These are phyloP conservation scores for Verticillium albo-atrum DNA, from an alignment of 2,329 filamentous ascomycete genomes.

Conservation along the genomic window DNA sequence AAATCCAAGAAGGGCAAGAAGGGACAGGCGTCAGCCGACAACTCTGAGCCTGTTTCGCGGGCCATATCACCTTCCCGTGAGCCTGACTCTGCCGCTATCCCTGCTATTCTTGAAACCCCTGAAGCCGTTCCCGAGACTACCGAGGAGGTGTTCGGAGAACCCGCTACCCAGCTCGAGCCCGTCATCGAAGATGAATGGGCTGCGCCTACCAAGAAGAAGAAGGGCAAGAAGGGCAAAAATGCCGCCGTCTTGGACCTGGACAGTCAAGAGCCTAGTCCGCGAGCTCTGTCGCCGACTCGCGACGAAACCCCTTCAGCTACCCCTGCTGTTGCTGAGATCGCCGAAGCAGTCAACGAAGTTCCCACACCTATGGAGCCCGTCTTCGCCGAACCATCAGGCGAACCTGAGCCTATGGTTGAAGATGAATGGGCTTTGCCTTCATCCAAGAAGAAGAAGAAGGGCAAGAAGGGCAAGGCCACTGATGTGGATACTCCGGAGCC, in stretches of 20 bases:
- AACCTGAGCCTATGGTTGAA: background rate
- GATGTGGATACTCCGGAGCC: background rate
- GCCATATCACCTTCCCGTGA: conserved; percentile 3
- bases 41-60: conserved; percentile 10
- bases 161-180: background rate
- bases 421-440: conserved; percentile 11
- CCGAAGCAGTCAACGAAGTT: background rate
- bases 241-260: background rate
- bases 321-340: background rate
- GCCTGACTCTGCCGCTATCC: background rate
- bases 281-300: background rate
- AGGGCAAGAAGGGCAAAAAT: conserved; percentile 18
- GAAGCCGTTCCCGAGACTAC: background rate
- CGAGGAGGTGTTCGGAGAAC: background rate
- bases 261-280: background rate
- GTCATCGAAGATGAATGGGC: conserved; percentile 11
- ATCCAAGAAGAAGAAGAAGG: conserved; percentile 23
- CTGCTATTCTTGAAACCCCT: background rate
- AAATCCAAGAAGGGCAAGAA: conserved; percentile 36
- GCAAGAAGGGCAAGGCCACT: background rate
- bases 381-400: background rate
- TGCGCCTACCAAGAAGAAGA: conserved; percentile 15
- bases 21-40: conserved; percentile 21
- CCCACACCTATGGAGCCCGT: background rate
- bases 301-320: background rate